Base-by-base conservation (phyloP, 2,329 filamentous ascomycete species). In the Apiospora marii region DNA sequence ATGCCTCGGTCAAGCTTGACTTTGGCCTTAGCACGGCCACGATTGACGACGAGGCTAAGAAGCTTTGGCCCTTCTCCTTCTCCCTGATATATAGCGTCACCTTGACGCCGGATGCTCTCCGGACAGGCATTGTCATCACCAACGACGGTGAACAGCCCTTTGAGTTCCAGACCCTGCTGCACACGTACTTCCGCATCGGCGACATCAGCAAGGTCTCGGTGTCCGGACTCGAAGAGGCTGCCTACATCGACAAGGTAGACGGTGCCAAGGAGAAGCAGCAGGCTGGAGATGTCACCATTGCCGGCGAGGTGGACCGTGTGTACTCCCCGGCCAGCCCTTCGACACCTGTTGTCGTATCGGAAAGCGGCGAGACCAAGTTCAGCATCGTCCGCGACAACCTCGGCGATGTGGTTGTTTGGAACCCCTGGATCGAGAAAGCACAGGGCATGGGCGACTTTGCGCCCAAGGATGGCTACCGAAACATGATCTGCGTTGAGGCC, bases 401-500 rank as follows among this genome's bases (percentile, higher is more conserved):
- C 76, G 89, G 90, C 74, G 94, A 98, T 77, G 92, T 96, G 22
- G 96, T 98, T 0, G 93, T 98, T 43, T 99, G 96, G 96, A 99
- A 99, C 84, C 96, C 96, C 1, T 98, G 96, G 95, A 87, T 88
- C 53, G 94, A 95, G 75, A 97, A 97, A 86, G 91, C 94, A 1
- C 90, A 91, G 77, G 88, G 88, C 6, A 97, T 98, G 85, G 91
- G 86, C 70, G 96, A 99, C 83, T 98, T 98, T 81, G 89, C 89
- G 73, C 96, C 96, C 69, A 93, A 97, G 80, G 93, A 95, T 71
- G 96, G 93, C 49, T 98, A 92, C 87, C 94, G 94, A 87, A 90
- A 94, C 73, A 98, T 98, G 94, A 86, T 99, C 61, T 98, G 96
- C 81, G 90, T 98, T 69, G 96, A 99, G 87, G 93, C 96, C 2